Evolutionary conservation across 352 stramenopile genomes (phyloP), one percentile per base, ranked within the genome.

Genomic region (Globisporangium recalcitrans): DNA sequence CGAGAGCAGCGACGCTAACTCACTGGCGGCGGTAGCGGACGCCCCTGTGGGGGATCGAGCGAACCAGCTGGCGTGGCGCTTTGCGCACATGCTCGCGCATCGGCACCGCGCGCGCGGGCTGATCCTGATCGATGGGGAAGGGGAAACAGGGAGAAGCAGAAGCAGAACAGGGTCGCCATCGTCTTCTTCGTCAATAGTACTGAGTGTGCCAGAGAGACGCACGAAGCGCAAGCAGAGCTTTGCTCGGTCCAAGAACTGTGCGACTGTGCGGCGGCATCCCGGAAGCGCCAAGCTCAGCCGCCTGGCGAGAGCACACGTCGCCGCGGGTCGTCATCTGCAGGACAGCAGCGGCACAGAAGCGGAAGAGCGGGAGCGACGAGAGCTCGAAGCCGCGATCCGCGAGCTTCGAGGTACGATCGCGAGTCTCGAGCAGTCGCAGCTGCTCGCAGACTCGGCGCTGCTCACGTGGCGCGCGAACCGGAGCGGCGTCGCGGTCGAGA

Each of bases 381-480:
- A 57, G 3, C 67, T 74, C 1, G 70, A 80, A 47, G 13, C n/a
- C 7, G 49, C 62, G 22, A 54, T 67, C 32, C 44, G 46, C n/a
- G 58, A 58, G 24, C 61, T 85, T 21, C 72, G 70, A 21, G 61
- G 42, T 36, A 72, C 72, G 32, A 80, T 85, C 58, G 63, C 63
- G 58, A 68, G 54, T 19, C 53, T 67, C 26, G 76, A 88, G 63
- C 73, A 74, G 11, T 68, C 72, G 24, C 55, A 63, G 42, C 59
- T 74, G 29, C 68, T 88, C 42, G 59, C 60, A 3, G 76, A 85
- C 56, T 79, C 78, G 40, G 44, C 65, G 53, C 29, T 65, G 13
- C 13, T 84, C 5, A 60, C 72, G 16, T 84, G 72, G 70, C 70
- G 74, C 34, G 55, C 65, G 27, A 86, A 88, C 58, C 72, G 67